Evolutionary conservation across 2,329 filamentous ascomycete species (phyloP), one percentile per base, ranked within the genome.

Genomic region (Ophiostoma perfectum): DNA sequence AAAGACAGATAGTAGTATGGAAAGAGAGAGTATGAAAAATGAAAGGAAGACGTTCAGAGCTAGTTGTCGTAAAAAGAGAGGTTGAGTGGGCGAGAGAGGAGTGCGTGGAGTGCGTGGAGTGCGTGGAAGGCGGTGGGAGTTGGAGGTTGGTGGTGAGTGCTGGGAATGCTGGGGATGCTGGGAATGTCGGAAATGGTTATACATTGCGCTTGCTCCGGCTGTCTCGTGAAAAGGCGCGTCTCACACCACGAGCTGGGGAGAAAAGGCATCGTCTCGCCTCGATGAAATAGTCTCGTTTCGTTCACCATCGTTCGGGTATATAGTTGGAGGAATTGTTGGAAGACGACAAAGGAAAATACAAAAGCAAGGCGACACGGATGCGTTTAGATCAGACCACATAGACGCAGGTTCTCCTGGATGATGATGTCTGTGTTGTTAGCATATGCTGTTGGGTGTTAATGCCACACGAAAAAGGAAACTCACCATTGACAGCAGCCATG

Each of bases 401-500:
- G 71, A 62, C 95, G 90, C 73, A 99, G 88, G 82, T 99, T 99
- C 82, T 98, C 95, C 84, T 99, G 95, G 80, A 99, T 99, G 82
- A 99, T 99, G 80, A 99, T 99, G 82, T 99, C 95, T 97, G 73
- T 2, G 1, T 64, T 5, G 75, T 90, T 81, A 88, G 82, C 68
- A 52, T 27, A 60, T 3, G 9, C 27, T 27, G 27, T 27, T 27
- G 27, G 27, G 27, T 27, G 27, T 1, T 27, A 27, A 27, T 2
- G 27, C 1, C 27, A 27, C 27, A 27, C 27, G 27, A 27, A 27
- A 27, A 7, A 42, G 8, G 11, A 60, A 49, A 66, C 89, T 76
- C 85, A 97, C 93, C 93, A 82, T 99, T 99, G 77, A 99, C 95
- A 74, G 95, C 95, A 71, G 94, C 93, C 95, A 99, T 99, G 81